These are phyloP conservation scores for Cladophialophora yegresii DNA, from an alignment of 2,329 filamentous ascomycete genomes.

Conservation along the genomic window DNA sequence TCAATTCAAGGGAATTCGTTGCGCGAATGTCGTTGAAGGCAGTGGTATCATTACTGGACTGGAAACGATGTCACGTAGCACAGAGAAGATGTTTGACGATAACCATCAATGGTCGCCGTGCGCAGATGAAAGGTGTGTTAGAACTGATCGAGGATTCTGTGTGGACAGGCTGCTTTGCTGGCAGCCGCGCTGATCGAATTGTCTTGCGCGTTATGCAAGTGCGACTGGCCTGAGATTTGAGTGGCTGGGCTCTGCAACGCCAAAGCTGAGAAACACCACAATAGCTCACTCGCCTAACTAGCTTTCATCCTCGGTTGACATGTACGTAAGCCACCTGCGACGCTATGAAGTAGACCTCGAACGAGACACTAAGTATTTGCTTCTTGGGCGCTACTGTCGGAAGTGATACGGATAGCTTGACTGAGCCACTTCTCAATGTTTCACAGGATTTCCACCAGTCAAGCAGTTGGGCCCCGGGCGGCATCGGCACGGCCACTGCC, in stretches of 20 bases:
- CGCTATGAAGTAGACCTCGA: neutral
- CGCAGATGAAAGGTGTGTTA: neutral
- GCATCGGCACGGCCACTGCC: neutral
- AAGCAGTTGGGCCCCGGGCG: neutral
- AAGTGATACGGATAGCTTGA: neutral
- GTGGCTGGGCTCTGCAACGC: slow-evolving; percentile 24
- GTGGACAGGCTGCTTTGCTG: slow-evolving; percentile 21
- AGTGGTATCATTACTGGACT: slow-evolving; percentile 17
- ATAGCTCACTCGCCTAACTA: slow-evolving; percentile 6
- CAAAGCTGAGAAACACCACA: neutral
- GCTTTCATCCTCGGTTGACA: neutral
- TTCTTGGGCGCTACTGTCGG: neutral
- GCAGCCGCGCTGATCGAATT: slow-evolving; percentile 17
- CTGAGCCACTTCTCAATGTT: neutral
- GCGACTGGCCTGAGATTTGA: slow-evolving; percentile 22
- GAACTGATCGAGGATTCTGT: neutral
- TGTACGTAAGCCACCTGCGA: neutral
- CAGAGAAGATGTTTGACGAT: slow-evolving; percentile 4
- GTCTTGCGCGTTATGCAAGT: slow-evolving; percentile 23
- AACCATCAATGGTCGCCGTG: neutral
- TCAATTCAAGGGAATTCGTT: slow-evolving; percentile 5
- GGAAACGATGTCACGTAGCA: neutral
- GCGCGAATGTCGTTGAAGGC: neutral
- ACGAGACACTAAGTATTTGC: neutral
- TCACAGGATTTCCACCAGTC: neutral